Conservation (phyloP, 495 filamentous ascomycete species). For the Evansstolkia leycettana region DNA sequence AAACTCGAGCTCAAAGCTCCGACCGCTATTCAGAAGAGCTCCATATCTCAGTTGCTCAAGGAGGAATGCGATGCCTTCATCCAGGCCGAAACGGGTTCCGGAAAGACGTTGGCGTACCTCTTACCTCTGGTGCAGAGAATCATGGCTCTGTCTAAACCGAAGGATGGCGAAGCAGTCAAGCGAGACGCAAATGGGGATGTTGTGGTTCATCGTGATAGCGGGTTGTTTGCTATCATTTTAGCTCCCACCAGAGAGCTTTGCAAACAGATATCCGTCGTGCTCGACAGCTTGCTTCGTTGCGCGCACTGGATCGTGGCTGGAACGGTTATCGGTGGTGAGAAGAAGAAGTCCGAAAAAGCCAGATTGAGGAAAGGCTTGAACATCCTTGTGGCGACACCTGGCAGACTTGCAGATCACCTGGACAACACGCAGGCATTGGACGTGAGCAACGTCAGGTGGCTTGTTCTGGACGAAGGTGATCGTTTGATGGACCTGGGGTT, state of each 20-base stretch:
- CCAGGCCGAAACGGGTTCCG: slow-evolving; percentile 93
- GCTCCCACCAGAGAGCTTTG: slow-evolving; percentile 88
- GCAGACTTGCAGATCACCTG: slow-evolving; percentile 78
- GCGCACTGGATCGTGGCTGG: slow-evolving; percentile 84
- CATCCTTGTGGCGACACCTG: slow-evolving; percentile 89
- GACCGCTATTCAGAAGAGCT: slow-evolving; percentile 86
- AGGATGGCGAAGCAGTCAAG: slow-evolving; percentile 14
- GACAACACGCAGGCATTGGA: slow-evolving; percentile 83
- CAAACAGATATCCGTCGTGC: slow-evolving; percentile 78
- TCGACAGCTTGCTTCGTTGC: slow-evolving; percentile 71
- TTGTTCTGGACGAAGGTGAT: slow-evolving; percentile 92
- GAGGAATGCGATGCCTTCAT: slow-evolving; percentile 88
- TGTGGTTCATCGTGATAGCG: slow-evolving; percentile 64
- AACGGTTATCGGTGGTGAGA: slow-evolving; percentile 90
- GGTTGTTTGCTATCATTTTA: slow-evolving; percentile 82
- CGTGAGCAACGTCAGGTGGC: slow-evolving; percentile 80
- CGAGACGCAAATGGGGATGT: slow-evolving; percentile 16
- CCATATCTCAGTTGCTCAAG: slow-evolving; percentile 64
- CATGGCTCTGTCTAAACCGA: slow-evolving; percentile 50
- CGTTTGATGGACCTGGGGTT: slow-evolving; percentile 95
- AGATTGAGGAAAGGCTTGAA: slow-evolving; percentile 85
- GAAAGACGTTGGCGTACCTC: slow-evolving; percentile 91
- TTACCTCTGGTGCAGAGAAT: slow-evolving; percentile 84
- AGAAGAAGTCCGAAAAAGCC: slow-evolving; percentile 94
- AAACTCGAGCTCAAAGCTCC: slow-evolving; percentile 85